Evolutionary conservation across 495 filamentous ascomycete genomes (phyloP).

Genomic region (Podospora pseudoanserina): DNA sequence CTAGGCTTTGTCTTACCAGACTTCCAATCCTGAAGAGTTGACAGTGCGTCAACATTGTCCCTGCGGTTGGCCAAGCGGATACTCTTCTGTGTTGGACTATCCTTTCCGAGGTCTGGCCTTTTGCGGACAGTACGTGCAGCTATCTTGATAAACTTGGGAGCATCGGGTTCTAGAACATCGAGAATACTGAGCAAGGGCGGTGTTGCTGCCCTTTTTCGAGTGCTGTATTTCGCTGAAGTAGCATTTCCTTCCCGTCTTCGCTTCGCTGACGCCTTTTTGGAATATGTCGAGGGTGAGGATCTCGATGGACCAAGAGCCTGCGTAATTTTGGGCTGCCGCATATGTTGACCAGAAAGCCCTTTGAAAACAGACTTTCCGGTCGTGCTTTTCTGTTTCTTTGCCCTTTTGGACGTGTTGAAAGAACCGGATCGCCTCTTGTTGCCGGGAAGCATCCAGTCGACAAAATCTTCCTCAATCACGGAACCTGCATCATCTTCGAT

Average conservation of each 20-base stretch:
- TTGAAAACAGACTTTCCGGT: constrained; percentile 29
- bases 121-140: constrained; percentile 67
- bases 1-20: constrained; percentile 59
- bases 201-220: constrained; percentile 26
- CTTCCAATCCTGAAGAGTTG: constrained; percentile 69
- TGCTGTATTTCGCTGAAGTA: background rate
- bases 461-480: constrained; percentile 49
- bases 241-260: background rate
- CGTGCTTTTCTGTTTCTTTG: constrained; percentile 30
- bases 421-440: constrained; percentile 34
- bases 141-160: constrained; percentile 73
- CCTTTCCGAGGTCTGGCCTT: constrained; percentile 61
- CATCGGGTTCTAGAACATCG: constrained; percentile 59
- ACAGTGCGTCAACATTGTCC: constrained; percentile 74
- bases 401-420: constrained; percentile 12
- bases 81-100: constrained; percentile 70
- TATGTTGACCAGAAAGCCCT: constrained; percentile 23
- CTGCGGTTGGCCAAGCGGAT: constrained; percentile 64
- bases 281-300: constrained; percentile 10
- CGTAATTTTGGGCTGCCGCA: constrained; percentile 46
- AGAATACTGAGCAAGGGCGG: constrained; percentile 64
- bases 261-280: background rate
- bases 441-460: constrained; percentile 53
- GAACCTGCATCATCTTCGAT: constrained; percentile 38
- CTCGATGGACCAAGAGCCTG: constrained; percentile 37